Percentiles rank a stretch among this genome's conserved stretches.
These are phyloP conservation scores for Fusarium nodosum DNA, from an alignment of 2,329 filamentous ascomycete genomes.

Conservation along the genomic window DNA sequence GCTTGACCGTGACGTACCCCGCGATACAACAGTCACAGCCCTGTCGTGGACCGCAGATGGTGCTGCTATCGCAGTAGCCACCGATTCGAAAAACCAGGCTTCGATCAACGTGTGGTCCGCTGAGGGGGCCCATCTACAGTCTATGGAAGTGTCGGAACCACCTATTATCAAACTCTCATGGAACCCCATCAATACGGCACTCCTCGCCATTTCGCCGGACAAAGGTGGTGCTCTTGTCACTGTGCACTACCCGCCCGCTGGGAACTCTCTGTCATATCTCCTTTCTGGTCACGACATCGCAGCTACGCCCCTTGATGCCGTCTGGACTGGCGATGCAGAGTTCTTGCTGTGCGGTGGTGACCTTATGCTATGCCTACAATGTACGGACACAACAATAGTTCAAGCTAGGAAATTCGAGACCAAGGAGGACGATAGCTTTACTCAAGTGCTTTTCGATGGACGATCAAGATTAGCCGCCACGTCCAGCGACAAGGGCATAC, in stretches of 20 bases:
- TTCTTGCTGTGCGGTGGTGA: constrained; percentile 72
- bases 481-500: constrained; percentile 69
- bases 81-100: constrained; percentile 65
- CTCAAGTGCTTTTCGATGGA: constrained; percentile 69
- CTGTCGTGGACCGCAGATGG: constrained; percentile 73
- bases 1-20: constrained; percentile 66
- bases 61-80: constrained; percentile 68
- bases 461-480: constrained; percentile 68
- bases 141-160: constrained; percentile 70
- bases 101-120: constrained; percentile 69
- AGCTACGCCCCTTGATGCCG: constrained; percentile 67
- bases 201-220: constrained; percentile 70
- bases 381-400: constrained; percentile 62
- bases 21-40: constrained; percentile 67
- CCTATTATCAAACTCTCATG: constrained; percentile 73
- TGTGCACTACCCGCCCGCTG: constrained; percentile 62
- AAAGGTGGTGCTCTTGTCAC: constrained; percentile 68
- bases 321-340: constrained; percentile 70
- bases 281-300: constrained; percentile 65
- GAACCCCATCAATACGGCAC: constrained; percentile 68
- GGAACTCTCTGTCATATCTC: constrained; percentile 62
- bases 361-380: constrained; percentile 63
- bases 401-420: constrained; percentile 65
- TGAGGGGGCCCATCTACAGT: constrained; percentile 65
- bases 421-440: constrained; percentile 66